Evolutionary conservation across 345 rosid genomes (phyloP).

Genomic region (Diplotaxis tenuifolia): DNA sequence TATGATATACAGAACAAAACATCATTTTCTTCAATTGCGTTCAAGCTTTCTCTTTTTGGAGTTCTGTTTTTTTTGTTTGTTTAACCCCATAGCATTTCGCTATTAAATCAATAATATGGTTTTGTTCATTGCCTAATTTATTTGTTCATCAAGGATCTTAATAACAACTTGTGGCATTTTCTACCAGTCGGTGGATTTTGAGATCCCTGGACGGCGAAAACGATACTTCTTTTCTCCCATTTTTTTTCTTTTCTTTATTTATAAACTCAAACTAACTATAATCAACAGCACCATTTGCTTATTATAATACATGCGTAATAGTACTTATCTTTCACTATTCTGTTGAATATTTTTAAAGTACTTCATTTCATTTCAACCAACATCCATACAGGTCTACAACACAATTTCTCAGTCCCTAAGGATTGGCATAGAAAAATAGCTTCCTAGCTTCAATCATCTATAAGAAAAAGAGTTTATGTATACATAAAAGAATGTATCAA

Average conservation of each 20-base stretch:
- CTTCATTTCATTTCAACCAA: no score
- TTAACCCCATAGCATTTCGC: not conserved
- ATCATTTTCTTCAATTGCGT: slow-evolving; percentile 24
- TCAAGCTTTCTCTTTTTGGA: slow-evolving; percentile 1
- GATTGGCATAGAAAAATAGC: no score
- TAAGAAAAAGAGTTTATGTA: no score
- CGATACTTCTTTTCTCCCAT: slow-evolving; percentile 34
- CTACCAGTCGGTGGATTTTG: slow-evolving; percentile 29
- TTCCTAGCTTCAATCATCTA: no score
- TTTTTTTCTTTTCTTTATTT: not conserved
- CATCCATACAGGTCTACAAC: no score
- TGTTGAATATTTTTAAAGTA: no score
- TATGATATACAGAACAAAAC: slow-evolving; percentile 27
- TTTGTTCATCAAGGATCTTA: slow-evolving; percentile 8
- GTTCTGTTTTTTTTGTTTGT: not conserved
- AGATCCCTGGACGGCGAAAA: slow-evolving; percentile 30
- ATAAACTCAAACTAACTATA: not conserved
- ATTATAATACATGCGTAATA: not conserved
- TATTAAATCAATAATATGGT: not conserved
- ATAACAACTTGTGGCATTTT: slow-evolving; percentile 22
- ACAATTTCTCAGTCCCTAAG: no score
- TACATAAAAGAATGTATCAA: no score
- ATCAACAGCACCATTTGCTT: not conserved
- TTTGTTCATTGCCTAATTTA: slow-evolving; percentile 14
- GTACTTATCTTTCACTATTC: no score